phyloP scores from a whole-genome alignment of 257 asterid genomes.

The Solanum gracilifrons region DNA sequence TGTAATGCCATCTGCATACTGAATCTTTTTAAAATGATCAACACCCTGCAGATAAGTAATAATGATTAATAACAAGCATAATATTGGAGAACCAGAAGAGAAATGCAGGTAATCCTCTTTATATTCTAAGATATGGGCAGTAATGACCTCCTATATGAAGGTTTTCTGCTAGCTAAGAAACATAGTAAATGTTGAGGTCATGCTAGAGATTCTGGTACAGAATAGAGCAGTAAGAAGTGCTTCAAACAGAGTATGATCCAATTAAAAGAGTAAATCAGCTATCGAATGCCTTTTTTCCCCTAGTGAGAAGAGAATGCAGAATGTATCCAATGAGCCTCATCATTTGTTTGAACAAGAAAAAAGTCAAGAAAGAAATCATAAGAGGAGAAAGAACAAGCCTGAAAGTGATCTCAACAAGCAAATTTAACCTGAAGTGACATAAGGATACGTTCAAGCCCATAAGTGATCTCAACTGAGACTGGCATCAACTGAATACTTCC shows the following conservation, averaged over 20 bases:
- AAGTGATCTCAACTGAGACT: conserved; percentile 88
- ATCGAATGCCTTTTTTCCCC: not conserved
- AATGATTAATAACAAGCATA: conserved; percentile 4
- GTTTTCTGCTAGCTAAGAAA: not conserved
- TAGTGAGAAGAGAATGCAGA: not conserved
- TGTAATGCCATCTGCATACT: conserved; percentile 91
- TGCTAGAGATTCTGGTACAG: not conserved
- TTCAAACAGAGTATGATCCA: not conserved
- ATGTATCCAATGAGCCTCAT: not conserved
- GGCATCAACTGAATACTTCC: conserved; percentile 91
- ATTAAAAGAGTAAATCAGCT: not conserved
- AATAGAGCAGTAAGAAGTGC: not conserved
- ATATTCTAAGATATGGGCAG: not conserved
- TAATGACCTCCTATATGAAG: not conserved
- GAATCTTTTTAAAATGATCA: conserved; percentile 95
- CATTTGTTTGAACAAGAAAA: not conserved
- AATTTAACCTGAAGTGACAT: conserved; percentile 90
- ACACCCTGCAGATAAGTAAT: conserved; percentile 63
- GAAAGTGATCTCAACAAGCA: conserved; percentile 4
- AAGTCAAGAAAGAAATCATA: not conserved
- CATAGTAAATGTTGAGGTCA: not conserved
- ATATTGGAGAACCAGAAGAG: not conserved
- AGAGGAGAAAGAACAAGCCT: conserved; percentile 5
- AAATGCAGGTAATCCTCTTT: not conserved
- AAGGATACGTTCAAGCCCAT: conserved; percentile 94